Evolutionary conservation across 2,329 filamentous ascomycete genomes (phyloP), one percentile per base, ranked within the genome.

Genomic region (Ascochyta pisi): DNA sequence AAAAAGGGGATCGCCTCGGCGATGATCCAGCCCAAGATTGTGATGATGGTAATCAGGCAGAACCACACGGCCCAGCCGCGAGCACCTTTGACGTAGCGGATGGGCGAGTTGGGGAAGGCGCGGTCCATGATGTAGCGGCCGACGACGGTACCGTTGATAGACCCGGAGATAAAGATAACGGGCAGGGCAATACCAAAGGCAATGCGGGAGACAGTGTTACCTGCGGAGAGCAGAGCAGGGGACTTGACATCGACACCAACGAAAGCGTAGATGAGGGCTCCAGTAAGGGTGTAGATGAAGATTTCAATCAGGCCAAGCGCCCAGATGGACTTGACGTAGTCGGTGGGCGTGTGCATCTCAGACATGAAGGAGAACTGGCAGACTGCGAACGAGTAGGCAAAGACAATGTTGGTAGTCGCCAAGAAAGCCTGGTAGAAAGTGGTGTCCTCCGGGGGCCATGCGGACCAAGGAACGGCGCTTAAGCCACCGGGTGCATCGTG

Each of bases 151-250:
- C 84, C 86, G 71, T 89, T 88, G 66, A 92, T 89, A 19, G 89
- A 67, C 50, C 88, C 89, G 0, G 88, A 87, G 53, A 92, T 86
- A 58, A 91, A 81, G 62, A 91, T 91, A 26, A 90, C 90, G 29
- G 88, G 88, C 3, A 88, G 81, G 0, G 89, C 89, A 54, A 91
- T 78, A 29, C 86, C 88, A 76, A 87, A 91, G n/a, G 89, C 89
- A 13, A 89, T 78, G 68, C 89, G 89, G n/a, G 84, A 81, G 42
- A 90, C 78, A 0, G 81, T 72, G 6, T 71, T 66, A 5, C 83
- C 81, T 4, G 88, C 84, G 0, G 87, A 89, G 4, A 87, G 84
- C 1, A 92, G 80, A 0, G 89, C 89, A 0, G 89, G 89, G 3
- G 85, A 69, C 9, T 82, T 80, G 12, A 91, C 88, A 24, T 81